phyloP scores from a whole-genome alignment of 140 eudicot genomes.

The Anethum foeniculum region DNA sequence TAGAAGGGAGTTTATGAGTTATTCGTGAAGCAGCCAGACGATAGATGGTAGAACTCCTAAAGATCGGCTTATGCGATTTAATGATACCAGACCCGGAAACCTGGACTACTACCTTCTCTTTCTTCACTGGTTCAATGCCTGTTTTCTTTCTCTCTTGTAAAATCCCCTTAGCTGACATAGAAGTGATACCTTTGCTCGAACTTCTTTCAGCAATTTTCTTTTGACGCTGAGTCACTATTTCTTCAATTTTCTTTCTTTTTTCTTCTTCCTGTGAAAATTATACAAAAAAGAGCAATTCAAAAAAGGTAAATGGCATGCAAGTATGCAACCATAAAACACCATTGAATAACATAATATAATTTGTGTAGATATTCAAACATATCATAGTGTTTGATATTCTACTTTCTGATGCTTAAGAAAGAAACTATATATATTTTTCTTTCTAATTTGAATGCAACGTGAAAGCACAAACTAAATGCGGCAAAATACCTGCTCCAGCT shows the following conservation, averaged over 20 bases:
- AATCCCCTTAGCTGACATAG: conserved; percentile 15
- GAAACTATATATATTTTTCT: background rate
- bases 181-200: conserved; percentile 25
- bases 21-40: conserved; percentile 63
- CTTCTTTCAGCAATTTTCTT: conserved; percentile 80
- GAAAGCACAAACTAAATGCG: background rate
- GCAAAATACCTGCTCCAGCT: conserved; percentile 50
- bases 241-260: conserved; percentile 69
- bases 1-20: conserved; percentile 35
- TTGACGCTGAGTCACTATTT: conserved; percentile 46
- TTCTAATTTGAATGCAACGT: background rate
- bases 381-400: background rate
- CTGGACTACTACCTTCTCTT: conserved; percentile 26
- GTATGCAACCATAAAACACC: no score
- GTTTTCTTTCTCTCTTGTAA: conserved; percentile 27
- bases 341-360: background rate
- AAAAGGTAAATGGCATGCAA: no score
- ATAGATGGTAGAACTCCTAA: conserved; percentile 58
- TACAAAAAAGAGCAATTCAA: conserved; percentile 11
- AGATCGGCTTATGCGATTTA: conserved; percentile 34
- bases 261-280: conserved; percentile 56
- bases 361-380: background rate
- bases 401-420: background rate
- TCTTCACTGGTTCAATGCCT: conserved; percentile 14
- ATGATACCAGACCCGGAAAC: conserved; percentile 22